phyloP scores from a whole-genome alignment of 208 protist genomes.

The Trypanosoma boissoni region DNA sequence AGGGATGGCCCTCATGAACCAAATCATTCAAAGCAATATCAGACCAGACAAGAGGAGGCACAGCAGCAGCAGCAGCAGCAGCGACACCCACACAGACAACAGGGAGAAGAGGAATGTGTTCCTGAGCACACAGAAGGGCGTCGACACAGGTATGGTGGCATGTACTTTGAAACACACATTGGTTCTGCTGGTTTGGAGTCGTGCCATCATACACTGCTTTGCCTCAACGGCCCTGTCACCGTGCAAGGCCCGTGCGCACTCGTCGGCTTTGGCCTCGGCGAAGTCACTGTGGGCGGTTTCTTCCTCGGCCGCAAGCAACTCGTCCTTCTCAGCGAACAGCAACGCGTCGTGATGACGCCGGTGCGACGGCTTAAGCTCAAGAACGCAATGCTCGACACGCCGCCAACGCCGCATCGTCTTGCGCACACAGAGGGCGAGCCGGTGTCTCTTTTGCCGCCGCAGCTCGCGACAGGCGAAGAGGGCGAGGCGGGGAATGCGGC shows the following conservation, averaged over 20 bases:
- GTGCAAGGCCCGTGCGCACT: conserved; percentile 76
- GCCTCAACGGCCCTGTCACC: conserved; percentile 46
- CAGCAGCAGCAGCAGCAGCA: conserved; percentile 12
- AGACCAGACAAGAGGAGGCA: neutral
- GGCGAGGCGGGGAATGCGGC: conserved; percentile 25
- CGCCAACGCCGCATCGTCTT: neutral
- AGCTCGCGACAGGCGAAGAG: too few relatives aligned
- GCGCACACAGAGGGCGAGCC: conserved; percentile 2
- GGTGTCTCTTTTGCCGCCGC: too few relatives aligned
- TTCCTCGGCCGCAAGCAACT: conserved; percentile 65
- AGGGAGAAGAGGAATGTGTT: too few relatives aligned
- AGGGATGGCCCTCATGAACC: neutral
- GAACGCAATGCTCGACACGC: conserved; percentile 16
- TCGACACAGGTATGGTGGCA: conserved; percentile 39
- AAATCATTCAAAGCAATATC: neutral
- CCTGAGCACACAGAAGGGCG: conserved; percentile 13
- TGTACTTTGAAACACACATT: conserved; percentile 60
- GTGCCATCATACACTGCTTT: conserved; percentile 73
- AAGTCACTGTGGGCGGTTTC: conserved; percentile 64
- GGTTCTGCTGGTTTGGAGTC: conserved; percentile 14
- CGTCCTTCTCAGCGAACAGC: conserved; percentile 40
- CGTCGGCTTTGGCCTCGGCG: conserved; percentile 66
- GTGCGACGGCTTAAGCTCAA: conserved; percentile 34
- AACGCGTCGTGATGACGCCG: conserved; percentile 58
- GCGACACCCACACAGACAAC: conserved; percentile 5